These are phyloP conservation scores for Pistacia vera DNA, from an alignment of 345 rosid species.

Conservation along the genomic window DNA sequence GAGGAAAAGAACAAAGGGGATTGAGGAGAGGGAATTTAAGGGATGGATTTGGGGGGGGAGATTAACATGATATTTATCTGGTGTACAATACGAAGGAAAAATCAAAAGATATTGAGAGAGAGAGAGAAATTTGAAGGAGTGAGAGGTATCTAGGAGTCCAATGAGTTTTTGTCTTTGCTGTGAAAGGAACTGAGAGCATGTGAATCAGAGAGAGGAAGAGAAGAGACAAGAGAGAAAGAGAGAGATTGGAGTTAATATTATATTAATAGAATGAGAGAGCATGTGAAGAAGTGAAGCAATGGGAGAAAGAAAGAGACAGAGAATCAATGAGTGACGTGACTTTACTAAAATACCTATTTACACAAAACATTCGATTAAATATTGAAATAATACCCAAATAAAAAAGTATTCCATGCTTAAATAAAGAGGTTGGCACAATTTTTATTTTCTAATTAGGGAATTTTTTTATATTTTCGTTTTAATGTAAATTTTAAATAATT, in stretches of 20 bases:
- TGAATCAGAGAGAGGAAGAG: conserved; percentile 7
- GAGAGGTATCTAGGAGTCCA: conserved; percentile 33
- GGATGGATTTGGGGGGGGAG: conserved; percentile 41
- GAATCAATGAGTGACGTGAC: not conserved
- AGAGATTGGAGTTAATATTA: not conserved
- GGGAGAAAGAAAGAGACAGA: conserved; percentile 10
- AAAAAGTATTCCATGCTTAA: too few relatives aligned
- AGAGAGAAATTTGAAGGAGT: not conserved
- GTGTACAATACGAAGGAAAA: conserved; percentile 31
- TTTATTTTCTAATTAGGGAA: too few relatives aligned
- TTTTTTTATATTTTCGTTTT: too few relatives aligned
- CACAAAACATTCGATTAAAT: too few relatives aligned
- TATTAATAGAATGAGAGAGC: conserved; percentile 35
- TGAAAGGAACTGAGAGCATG: conserved; percentile 26
- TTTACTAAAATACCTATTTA: conserved; percentile 34
- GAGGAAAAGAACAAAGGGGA: conserved; percentile 10
- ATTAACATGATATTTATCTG: conserved; percentile 40
- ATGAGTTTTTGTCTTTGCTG: conserved; percentile 46
- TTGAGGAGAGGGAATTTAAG: conserved; percentile 26
- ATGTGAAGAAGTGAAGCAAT: conserved; percentile 32
- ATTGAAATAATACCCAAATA: too few relatives aligned
- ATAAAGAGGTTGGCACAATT: too few relatives aligned
- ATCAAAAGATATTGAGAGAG: conserved; percentile 26
- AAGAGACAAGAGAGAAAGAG: not conserved
- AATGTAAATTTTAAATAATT: too few relatives aligned